Conservation (phyloP, 306 rosid species). For the Lathyrus oleraceus region DNA sequence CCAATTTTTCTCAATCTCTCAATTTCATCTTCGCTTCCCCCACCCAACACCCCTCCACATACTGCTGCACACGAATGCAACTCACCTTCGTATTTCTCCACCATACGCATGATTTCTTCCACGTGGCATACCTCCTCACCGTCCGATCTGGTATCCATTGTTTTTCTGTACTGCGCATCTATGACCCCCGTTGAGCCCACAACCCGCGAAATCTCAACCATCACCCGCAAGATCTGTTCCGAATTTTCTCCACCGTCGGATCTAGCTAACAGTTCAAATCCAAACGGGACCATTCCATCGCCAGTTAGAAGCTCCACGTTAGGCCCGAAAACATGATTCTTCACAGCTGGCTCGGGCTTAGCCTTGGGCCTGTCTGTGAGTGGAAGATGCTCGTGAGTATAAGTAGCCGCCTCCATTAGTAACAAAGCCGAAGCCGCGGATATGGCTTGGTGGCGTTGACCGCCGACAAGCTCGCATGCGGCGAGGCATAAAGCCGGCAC, state of each 20-base stretch:
- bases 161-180: constrained; percentile 41
- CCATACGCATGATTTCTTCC: neutral
- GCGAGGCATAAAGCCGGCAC: constrained; percentile 67
- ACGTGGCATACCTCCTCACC: constrained; percentile 4
- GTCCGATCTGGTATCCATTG: neutral
- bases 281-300: constrained; percentile 56
- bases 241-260: constrained; percentile 36
- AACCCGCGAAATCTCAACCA: constrained; percentile 58
- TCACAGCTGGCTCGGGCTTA: neutral
- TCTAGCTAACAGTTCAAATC: constrained; percentile 49
- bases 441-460: constrained; percentile 49
- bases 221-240: constrained; percentile 50
- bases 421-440: constrained; percentile 68
- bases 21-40: constrained; percentile 62
- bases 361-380: constrained; percentile 32
- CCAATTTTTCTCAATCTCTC: constrained; percentile 54
- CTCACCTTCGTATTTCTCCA: constrained; percentile 53
- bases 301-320: constrained; percentile 53
- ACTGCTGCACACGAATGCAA: constrained; percentile 73
- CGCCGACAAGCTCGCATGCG: constrained; percentile 71
- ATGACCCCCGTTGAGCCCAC: constrained; percentile 55
- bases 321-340: constrained; percentile 20
- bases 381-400: constrained; percentile 53
- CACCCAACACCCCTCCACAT: constrained; percentile 73
- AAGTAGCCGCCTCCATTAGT: constrained; percentile 39